Conservation (phyloP, 2,329 filamentous ascomycete genomes). For the Zalaria obscura region DNA sequence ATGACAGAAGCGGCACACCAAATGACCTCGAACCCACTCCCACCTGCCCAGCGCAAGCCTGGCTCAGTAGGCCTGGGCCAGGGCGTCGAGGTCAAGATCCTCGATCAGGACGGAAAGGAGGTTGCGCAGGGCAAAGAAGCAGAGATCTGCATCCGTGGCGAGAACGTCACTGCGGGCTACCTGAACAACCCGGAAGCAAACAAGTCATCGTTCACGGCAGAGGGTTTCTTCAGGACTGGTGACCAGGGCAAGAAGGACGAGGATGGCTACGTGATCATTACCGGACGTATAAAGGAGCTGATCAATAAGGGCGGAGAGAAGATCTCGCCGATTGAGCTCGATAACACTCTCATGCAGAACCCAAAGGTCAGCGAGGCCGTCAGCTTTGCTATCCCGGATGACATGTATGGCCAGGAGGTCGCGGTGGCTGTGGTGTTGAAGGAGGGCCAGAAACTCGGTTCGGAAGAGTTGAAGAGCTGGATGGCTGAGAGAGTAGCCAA, state of each 20-base stretch:
- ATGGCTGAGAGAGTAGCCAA: constrained; percentile 58
- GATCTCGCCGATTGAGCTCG: constrained; percentile 76
- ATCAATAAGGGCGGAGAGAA: constrained; percentile 88
- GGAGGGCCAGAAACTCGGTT: constrained; percentile 38
- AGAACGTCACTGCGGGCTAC: constrained; percentile 76
- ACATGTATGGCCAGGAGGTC: constrained; percentile 72
- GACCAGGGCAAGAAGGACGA: constrained; percentile 71
- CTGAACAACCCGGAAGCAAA: constrained; percentile 73
- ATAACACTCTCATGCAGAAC: constrained; percentile 66
- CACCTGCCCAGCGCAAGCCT: constrained; percentile 59
- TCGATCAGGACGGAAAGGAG: constrained; percentile 55
- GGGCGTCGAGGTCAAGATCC: constrained; percentile 68
- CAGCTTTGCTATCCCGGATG: constrained; percentile 69
- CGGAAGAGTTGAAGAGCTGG: constrained; percentile 53
- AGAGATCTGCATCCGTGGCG: constrained; percentile 70
- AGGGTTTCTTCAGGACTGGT: constrained; percentile 77
- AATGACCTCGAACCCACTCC: constrained; percentile 55
- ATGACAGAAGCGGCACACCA: constrained; percentile 87
- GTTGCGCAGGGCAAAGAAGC: constrained; percentile 56
- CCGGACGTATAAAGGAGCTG: constrained; percentile 83
- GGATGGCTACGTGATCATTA: constrained; percentile 74
- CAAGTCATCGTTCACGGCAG: constrained; percentile 53
- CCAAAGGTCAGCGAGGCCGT: constrained; percentile 64
- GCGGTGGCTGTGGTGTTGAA: constrained; percentile 65
- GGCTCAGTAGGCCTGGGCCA: constrained; percentile 73